A percentile compares a stretch with the other conserved stretches of the same genome.
These are phyloP conservation scores for Blastobotrys raffinosifermentans DNA, from an alignment of 1,139 yeast species.

Conservation along the genomic window DNA sequence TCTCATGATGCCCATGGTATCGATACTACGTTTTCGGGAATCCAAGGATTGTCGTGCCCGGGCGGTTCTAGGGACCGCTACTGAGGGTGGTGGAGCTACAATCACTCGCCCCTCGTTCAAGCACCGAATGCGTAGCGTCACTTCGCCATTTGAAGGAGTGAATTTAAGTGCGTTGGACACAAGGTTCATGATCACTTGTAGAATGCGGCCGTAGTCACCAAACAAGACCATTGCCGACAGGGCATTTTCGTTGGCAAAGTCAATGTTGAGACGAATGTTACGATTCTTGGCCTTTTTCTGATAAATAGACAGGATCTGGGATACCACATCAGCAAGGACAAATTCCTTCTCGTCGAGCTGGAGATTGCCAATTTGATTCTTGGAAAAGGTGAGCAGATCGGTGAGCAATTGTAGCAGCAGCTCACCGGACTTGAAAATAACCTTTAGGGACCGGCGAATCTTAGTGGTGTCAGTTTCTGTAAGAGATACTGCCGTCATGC, in stretches of 20 bases:
- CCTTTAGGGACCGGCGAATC: constrained; percentile 61
- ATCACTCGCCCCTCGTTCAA: constrained; percentile 8
- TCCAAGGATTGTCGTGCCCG: not conserved
- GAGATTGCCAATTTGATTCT: constrained; percentile 83
- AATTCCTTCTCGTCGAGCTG: constrained; percentile 77
- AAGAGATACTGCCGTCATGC: constrained; percentile 92
- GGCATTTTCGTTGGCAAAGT: constrained; percentile 38
- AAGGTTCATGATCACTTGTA: constrained; percentile 81
- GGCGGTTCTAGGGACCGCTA: not conserved
- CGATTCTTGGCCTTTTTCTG: constrained; percentile 30
- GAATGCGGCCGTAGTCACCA: constrained; percentile 83
- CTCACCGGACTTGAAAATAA: constrained; percentile 86
- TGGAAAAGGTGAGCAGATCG: constrained; percentile 81
- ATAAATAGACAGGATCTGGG: constrained; percentile 74
- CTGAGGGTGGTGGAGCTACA: not conserved
- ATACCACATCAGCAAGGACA: constrained; percentile 58
- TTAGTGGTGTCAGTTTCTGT: constrained; percentile 66
- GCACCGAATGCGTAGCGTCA: constrained; percentile 51
- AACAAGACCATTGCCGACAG: constrained; percentile 45
- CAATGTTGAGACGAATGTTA: constrained; percentile 22
- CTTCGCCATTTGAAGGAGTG: constrained; percentile 79
- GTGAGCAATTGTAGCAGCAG: constrained; percentile 78
- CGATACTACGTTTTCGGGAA: not conserved
- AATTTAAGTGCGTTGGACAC: constrained; percentile 85
- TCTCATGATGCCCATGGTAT: no score